A percentile compares a stretch with the other conserved stretches of the same genome.
Conservation (phyloP, 202 grass and related monocot species). For the Eragrostis tef region DNA sequence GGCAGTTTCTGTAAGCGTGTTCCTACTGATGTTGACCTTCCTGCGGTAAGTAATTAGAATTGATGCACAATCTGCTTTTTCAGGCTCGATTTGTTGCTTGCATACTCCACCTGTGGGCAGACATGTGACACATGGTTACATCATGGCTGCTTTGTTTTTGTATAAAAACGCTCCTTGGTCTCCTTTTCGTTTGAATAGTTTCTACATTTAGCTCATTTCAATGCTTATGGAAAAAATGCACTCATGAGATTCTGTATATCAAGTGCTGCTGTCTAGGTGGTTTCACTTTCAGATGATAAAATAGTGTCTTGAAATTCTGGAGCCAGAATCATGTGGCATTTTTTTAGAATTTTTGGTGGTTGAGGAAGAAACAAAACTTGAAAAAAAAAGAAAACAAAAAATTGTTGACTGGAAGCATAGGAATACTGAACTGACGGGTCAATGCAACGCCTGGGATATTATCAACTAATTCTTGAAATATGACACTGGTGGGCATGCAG, state of each 20-base stretch:
- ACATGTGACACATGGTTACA: background rate
- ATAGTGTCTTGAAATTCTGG: background rate
- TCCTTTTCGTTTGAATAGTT: background rate
- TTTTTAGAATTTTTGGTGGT: background rate
- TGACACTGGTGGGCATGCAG: background rate
- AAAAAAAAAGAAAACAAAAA: background rate
- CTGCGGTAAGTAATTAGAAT: conserved; percentile 50
- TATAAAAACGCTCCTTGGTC: background rate
- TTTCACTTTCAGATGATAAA: background rate
- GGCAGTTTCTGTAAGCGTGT: conserved; percentile 87
- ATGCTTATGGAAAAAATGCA: background rate
- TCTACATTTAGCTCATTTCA: no score
- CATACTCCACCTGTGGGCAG: background rate
- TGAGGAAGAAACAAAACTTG: background rate
- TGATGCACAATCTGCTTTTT: background rate
- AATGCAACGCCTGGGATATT: background rate
- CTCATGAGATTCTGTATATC: background rate
- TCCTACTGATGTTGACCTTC: conserved; percentile 92
- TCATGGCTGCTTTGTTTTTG: background rate
- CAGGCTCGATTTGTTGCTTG: background rate
- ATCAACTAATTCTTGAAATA: background rate
- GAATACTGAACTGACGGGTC: no score
- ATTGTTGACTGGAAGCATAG: background rate
- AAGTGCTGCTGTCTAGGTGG: background rate
- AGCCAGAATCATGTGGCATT: background rate